phyloP scores from a whole-genome alignment of 257 asterid species.

The Capsicum rhomboideum region DNA sequence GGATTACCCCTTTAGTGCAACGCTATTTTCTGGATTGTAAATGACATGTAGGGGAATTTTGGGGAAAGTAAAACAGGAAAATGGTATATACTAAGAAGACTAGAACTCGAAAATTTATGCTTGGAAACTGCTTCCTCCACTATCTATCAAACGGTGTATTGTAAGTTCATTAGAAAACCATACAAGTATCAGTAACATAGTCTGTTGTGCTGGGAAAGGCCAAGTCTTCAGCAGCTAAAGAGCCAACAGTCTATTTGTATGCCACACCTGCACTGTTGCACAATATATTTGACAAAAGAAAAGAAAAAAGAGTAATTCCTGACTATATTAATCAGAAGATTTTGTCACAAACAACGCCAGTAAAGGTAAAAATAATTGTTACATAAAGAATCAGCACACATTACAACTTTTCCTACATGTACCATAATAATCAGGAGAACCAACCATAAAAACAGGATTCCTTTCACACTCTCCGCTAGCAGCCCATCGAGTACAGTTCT shows the following conservation, averaged over 20 bases:
- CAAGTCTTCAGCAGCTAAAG: not conserved
- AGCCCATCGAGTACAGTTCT: slow-evolving; percentile 74
- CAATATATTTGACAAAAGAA: not conserved
- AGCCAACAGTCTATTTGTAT: not conserved
- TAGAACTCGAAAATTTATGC: no score
- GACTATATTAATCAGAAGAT: not conserved
- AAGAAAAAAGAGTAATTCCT: not conserved
- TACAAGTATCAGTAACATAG: no score
- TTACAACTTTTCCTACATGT: slow-evolving; percentile 91
- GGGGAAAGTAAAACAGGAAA: no score
- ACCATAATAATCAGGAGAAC: slow-evolving; percentile 81
- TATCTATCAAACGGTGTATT: no score
- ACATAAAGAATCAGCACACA: slow-evolving; percentile 29
- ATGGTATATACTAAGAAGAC: no score
- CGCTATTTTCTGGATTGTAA: no score
- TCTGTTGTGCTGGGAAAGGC: not conserved
- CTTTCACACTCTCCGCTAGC: slow-evolving; percentile 74
- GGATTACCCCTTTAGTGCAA: no score
- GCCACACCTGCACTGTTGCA: not conserved
- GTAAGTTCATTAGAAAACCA: no score
- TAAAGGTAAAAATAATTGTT: not conserved
- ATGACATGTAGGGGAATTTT: no score
- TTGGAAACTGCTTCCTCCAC: no score
- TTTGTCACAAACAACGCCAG: not conserved
- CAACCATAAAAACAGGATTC: slow-evolving; percentile 75